Base-by-base conservation (phyloP, 2,329 filamentous ascomycete genomes). In the Fusarium albidum region DNA sequence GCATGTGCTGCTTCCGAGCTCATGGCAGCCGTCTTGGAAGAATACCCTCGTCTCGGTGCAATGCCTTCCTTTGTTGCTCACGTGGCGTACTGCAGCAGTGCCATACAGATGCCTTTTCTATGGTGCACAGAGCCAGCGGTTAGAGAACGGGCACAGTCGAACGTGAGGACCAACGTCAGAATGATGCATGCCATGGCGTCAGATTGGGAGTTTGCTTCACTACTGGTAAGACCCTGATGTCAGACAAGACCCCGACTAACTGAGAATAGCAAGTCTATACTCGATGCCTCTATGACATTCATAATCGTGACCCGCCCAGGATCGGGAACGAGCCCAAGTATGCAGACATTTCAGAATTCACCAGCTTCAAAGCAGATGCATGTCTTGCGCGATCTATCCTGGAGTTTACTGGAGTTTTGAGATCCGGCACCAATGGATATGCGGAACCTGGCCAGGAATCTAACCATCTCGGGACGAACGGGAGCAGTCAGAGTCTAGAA, bases 101-200 rank as follows among this genome's bases (percentile, higher is more conserved):
- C 63, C 2, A 57, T 66, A 11, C 54, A 63, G 27, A 66, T 62
- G 2, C 63, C 63, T 4, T 66, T 66, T 33, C 45, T 66, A 32
- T 61, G 63, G 61, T 64, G 52, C n/a, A 31, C 43, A 2, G 52
- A 63, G 4, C n/a, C 21, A 5, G 35, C 25, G 2, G 49, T 64
- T 9, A 59, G 48, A 44, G 52, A 64, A 10, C 38, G 32, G 6
- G 55, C 55, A 13, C 35, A 42, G 10, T 12, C 10, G 17, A 59
- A 58, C n/a, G 43, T 66, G 11, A 39, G 41, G 9, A 51, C 57
- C 2, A 66, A 66, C 18, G 28, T 66, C 11, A 52, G 34, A 13
- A 50, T 59, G 32, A 55, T 66, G 27, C 35, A 52, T 15, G 13
- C 15, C 1, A 46, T 59, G 56, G 27, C 40, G 4, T 14, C 12